Conservation (phyloP, 2,329 filamentous ascomycete genomes). For the Colletotrichum caudatum region DNA sequence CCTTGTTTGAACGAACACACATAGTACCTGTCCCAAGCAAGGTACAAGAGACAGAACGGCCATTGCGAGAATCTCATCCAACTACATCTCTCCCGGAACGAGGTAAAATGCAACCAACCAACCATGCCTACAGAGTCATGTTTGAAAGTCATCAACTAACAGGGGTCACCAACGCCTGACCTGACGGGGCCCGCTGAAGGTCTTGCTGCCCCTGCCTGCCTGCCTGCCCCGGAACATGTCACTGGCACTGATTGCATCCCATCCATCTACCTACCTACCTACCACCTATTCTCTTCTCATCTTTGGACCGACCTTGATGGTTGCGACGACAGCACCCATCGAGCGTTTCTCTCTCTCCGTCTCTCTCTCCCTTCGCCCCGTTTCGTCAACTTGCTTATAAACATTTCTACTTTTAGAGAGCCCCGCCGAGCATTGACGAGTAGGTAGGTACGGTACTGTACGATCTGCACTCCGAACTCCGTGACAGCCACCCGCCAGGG, state of each 20-base stretch:
- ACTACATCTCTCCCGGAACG: background rate
- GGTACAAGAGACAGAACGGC: background rate
- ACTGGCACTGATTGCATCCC: background rate
- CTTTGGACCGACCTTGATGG: constrained; percentile 1
- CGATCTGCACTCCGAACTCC: too few relatives aligned
- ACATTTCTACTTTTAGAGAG: constrained; percentile 22
- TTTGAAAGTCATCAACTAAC: background rate
- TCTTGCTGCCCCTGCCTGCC: background rate
- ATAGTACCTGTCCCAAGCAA: too few relatives aligned
- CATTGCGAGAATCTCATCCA: constrained; percentile 2
- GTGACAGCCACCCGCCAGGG: too few relatives aligned
- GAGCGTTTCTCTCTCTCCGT: too few relatives aligned
- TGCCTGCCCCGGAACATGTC: background rate
- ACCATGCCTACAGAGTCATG: background rate
- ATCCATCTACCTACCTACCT: background rate
- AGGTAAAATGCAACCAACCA: background rate
- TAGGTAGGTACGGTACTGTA: too few relatives aligned
- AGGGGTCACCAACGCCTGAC: constrained; percentile 1
- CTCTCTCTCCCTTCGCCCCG: background rate
- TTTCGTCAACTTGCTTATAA: background rate
- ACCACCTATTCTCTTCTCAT: background rate
- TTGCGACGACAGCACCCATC: background rate
- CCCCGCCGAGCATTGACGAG: too few relatives aligned
- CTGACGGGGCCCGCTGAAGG: constrained; percentile 7
- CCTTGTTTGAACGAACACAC: background rate